Percentiles rank a stretch among this genome's conserved stretches.
These are phyloP conservation scores for Akanthomyces muscarius DNA, from an alignment of 2,329 filamentous ascomycete genomes.

Conservation along the genomic window DNA sequence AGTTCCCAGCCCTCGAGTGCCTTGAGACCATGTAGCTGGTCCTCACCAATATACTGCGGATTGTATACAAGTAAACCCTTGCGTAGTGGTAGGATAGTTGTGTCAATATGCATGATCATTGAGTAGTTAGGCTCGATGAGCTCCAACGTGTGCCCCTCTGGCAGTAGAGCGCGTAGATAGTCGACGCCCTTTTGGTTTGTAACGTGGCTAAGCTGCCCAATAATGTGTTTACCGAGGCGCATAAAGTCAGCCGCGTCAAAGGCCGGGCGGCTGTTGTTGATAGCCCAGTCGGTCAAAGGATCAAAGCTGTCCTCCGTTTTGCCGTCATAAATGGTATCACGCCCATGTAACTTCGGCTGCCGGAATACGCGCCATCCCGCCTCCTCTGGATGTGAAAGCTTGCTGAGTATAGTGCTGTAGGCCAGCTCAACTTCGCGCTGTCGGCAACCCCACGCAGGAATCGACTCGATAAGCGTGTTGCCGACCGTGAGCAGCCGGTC, in stretches of 20 bases:
- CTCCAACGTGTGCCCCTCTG: conserved; percentile 26
- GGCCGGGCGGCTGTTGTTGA: conserved; percentile 10
- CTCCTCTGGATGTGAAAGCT: background rate
- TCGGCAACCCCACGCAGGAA: conserved; percentile 29
- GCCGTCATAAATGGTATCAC: conserved; percentile 5
- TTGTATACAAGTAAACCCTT: conserved; percentile 27
- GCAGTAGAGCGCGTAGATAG: conserved; percentile 2
- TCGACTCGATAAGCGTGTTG: conserved; percentile 29
- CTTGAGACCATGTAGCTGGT: conserved; percentile 23
- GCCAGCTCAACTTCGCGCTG: conserved; percentile 23
- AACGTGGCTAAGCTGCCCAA: conserved; percentile 11
- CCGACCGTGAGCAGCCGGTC: conserved; percentile 31
- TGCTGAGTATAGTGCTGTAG: conserved; percentile 15
- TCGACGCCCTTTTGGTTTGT: conserved; percentile 13
- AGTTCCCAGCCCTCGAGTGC: conserved; percentile 29
- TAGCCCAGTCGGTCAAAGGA: background rate
- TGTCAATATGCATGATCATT: conserved; percentile 30
- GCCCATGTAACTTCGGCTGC: background rate
- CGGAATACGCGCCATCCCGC: background rate
- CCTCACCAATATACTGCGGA: conserved; percentile 25
- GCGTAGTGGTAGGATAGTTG: conserved; percentile 28
- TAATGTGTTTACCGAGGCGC: conserved; percentile 2
- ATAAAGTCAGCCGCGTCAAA: conserved; percentile 16
- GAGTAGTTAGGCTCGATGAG: conserved; percentile 23
- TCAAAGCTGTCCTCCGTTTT: background rate